phyloP scores from a whole-genome alignment of 2,329 filamentous ascomycete species.

The Pseudogymnoascus sp. region DNA sequence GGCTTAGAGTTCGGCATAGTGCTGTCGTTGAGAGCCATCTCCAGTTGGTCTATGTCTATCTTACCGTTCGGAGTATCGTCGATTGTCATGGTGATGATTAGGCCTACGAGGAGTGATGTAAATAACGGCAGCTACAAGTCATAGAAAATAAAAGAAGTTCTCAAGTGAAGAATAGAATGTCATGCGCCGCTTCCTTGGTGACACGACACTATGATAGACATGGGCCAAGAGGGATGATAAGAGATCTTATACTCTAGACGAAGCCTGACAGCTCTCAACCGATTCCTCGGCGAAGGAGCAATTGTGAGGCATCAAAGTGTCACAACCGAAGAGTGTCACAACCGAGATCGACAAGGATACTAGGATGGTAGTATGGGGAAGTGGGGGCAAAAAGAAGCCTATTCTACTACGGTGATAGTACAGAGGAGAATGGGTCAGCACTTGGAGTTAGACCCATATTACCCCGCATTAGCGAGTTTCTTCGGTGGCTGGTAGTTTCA shows the following conservation, averaged over 20 bases:
- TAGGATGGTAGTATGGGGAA: slow-evolving; percentile 15
- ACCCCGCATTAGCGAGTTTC: neutral
- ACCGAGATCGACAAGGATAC: neutral
- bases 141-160: slow-evolving; percentile 28
- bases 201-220: neutral
- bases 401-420: neutral
- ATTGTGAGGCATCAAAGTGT: slow-evolving; percentile 46
- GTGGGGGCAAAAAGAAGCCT: neutral
- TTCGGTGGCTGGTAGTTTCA: too few species aligned
- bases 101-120: slow-evolving; percentile 14
- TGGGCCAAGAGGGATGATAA: neutral
- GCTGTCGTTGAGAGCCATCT: neutral
- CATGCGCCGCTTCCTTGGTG: neutral
- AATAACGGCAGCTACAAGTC: neutral
- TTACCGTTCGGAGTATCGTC: neutral
- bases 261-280: neutral
- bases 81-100: slow-evolving; percentile 33
- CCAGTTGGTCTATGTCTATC: neutral
- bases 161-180: slow-evolving; percentile 27
- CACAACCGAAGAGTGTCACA: neutral
- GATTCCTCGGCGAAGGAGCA: slow-evolving; percentile 39
- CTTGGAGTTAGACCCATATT: neutral
- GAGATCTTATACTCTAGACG: neutral
- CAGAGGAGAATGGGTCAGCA: neutral
- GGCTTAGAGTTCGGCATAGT: neutral